These are phyloP conservation scores for Calcarisporium arbuscula DNA, from an alignment of 2,329 filamentous ascomycete species.

Conservation along the genomic window DNA sequence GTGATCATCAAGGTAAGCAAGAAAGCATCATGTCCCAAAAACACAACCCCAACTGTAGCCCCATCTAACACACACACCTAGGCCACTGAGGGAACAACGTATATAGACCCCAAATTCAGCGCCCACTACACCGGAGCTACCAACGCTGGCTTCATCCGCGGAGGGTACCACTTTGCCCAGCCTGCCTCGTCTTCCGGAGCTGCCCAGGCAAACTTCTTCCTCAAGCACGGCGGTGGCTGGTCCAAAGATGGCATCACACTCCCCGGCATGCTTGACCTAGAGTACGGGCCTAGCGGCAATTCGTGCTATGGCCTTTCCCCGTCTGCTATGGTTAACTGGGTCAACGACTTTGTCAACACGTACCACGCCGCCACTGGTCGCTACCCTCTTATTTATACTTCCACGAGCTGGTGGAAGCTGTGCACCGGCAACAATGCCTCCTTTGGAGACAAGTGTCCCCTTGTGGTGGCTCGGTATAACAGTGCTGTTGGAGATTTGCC, in stretches of 20 bases:
- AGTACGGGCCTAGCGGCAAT: constrained; percentile 31
- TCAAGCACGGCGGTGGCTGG: constrained; percentile 49
- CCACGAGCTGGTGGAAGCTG: constrained; percentile 44
- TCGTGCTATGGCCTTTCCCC: constrained; percentile 40
- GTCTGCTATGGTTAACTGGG: constrained; percentile 44
- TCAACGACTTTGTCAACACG: constrained; percentile 44
- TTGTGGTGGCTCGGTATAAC: constrained; percentile 40
- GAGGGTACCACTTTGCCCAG: constrained; percentile 50
- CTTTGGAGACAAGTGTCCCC: constrained; percentile 39
- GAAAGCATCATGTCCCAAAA: constrained; percentile 23
- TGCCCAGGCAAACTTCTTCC: constrained; percentile 45
- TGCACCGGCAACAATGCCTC: constrained; percentile 44
- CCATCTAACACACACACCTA: constrained; percentile 14
- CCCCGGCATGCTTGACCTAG: constrained; percentile 51
- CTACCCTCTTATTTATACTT: constrained; percentile 48
- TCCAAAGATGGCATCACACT: constrained; percentile 45
- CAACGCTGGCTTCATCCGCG: constrained; percentile 44
- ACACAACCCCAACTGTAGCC: not conserved
- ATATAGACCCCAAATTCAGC: constrained; percentile 38
- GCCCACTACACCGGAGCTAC: constrained; percentile 44
- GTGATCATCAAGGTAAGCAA: constrained; percentile 42
- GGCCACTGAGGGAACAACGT: constrained; percentile 47
- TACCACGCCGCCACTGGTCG: constrained; percentile 39
- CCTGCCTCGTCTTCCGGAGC: constrained; percentile 36
- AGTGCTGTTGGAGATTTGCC: constrained; percentile 37